phyloP scores from a whole-genome alignment of 2,329 filamentous ascomycete genomes.

The Fusarium nurragi region DNA sequence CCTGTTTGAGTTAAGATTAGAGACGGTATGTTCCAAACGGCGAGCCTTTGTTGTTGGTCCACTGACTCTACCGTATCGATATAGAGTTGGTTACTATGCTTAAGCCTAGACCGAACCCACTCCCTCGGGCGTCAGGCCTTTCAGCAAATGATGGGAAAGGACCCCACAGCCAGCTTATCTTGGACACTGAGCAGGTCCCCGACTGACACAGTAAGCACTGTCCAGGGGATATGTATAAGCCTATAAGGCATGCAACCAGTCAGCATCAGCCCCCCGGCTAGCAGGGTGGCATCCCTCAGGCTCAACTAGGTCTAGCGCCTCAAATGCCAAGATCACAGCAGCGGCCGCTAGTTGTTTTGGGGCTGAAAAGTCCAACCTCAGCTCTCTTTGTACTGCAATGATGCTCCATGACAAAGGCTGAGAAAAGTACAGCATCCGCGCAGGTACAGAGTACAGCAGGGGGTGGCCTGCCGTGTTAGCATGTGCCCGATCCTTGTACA shows the following conservation, averaged over 20 bases:
- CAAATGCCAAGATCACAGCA: slow-evolving; percentile 14
- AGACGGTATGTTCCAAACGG: neutral
- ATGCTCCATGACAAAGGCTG: slow-evolving; percentile 14
- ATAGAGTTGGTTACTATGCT: slow-evolving; percentile 27
- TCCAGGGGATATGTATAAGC: slow-evolving; percentile 7
- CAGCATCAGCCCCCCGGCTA: slow-evolving; percentile 34
- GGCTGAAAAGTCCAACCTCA: slow-evolving; percentile 11
- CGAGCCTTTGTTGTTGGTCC: slow-evolving; percentile 3
- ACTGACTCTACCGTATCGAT: neutral
- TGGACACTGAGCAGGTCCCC: neutral
- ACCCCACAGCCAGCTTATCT: slow-evolving; percentile 26
- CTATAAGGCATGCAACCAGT: slow-evolving; percentile 10
- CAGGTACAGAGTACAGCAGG: neutral
- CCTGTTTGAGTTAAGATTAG: neutral
- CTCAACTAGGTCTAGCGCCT: neutral
- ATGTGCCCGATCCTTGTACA: neutral
- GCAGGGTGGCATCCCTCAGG: slow-evolving; percentile 20
- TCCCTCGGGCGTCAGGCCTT: neutral
- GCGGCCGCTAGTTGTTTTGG: slow-evolving; percentile 17
- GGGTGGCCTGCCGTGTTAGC: neutral
- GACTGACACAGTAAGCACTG: slow-evolving; percentile 30
- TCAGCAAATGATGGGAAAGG: neutral
- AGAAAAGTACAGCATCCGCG: neutral
- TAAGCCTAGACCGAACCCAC: slow-evolving; percentile 9
- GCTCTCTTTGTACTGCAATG: neutral